phyloP scores from a whole-genome alignment of 805 yeast genomes.

The Saccharomycopsis oosterbeekiorum region DNA sequence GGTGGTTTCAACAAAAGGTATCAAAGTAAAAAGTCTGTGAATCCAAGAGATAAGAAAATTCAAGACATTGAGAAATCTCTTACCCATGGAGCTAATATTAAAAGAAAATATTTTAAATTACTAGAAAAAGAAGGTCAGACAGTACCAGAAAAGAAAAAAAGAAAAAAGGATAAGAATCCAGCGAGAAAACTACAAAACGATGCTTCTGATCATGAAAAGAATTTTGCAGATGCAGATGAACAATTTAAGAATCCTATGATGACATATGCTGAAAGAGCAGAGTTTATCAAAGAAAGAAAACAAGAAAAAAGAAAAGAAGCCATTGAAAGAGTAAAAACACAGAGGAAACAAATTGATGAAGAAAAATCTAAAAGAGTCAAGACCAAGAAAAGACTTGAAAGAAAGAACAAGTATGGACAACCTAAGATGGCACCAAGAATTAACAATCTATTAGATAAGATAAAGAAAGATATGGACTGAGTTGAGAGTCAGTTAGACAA shows the following conservation, averaged over 20 bases:
- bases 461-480: conserved; percentile 36
- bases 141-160: conserved; percentile 33
- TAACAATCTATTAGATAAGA: conserved; percentile 65
- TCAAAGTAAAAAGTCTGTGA: not conserved
- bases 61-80: conserved; percentile 72
- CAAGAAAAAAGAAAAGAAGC: conserved; percentile 31
- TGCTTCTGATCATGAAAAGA: conserved; percentile 10
- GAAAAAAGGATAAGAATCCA: conserved; percentile 7
- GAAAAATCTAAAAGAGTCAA: conserved; percentile 35
- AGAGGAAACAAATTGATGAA: conserved; percentile 26
- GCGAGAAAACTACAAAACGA: conserved; percentile 16
- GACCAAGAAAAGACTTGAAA: conserved; percentile 36
- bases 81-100: conserved; percentile 68
- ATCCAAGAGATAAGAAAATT: conserved; percentile 16
- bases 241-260: conserved; percentile 17
- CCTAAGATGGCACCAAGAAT: conserved; percentile 89
- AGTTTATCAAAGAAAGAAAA: conserved; percentile 39
- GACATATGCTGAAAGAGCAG: conserved; percentile 26
- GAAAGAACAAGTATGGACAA: conserved; percentile 68
- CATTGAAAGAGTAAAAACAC: conserved; percentile 31
- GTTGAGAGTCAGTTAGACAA: not conserved
- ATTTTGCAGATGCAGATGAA: conserved; percentile 10
- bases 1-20: not conserved
- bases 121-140: conserved; percentile 60
- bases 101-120: conserved; percentile 72